Percentiles rank a stretch among this genome's conserved stretches.
Conservation (phyloP, 768 basidiomycete genomes). For the Piloderma croceum region DNA sequence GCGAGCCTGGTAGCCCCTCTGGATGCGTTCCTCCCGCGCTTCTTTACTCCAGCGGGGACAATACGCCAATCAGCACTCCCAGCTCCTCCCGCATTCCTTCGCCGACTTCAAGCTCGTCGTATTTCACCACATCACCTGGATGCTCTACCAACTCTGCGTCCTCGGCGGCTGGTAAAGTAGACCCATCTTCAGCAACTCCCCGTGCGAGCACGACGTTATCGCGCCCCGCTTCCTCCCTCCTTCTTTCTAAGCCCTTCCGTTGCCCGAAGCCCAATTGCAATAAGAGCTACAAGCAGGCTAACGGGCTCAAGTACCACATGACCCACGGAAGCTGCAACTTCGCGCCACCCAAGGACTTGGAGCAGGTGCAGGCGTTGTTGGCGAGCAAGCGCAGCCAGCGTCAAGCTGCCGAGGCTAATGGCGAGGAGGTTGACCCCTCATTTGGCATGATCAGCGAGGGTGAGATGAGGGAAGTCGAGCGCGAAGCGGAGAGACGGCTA, state of each 20-base stretch:
- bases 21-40: constrained; percentile 64
- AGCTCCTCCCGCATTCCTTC: constrained; percentile 1
- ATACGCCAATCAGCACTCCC: neutral
- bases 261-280: constrained; percentile 95
- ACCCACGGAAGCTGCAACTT: constrained; percentile 92
- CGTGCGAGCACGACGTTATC: constrained; percentile 44
- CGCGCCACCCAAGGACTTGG: constrained; percentile 80
- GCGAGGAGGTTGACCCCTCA: constrained; percentile 36
- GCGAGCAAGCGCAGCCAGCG: constrained; percentile 39
- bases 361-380: constrained; percentile 68
- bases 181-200: too few relatives aligned
- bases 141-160: too few relatives aligned
- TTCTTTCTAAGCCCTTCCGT: constrained; percentile 80
- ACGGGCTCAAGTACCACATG: constrained; percentile 89
- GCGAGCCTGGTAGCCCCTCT: constrained; percentile 27
- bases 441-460: constrained; percentile 55
- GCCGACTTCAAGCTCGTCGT: neutral
- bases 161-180: too few relatives aligned
- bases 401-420: constrained; percentile 27
- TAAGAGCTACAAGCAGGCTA: constrained; percentile 92
- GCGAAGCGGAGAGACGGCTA: constrained; percentile 77
- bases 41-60: constrained; percentile 45
- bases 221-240: constrained; percentile 50
- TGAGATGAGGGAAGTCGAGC: constrained; percentile 67
- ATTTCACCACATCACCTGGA: too few relatives aligned